Percentiles rank a stretch among this genome's conserved stretches.
These are phyloP conservation scores for Phoma sp. DNA, from an alignment of 2,329 filamentous ascomycete species.

Conservation along the genomic window DNA sequence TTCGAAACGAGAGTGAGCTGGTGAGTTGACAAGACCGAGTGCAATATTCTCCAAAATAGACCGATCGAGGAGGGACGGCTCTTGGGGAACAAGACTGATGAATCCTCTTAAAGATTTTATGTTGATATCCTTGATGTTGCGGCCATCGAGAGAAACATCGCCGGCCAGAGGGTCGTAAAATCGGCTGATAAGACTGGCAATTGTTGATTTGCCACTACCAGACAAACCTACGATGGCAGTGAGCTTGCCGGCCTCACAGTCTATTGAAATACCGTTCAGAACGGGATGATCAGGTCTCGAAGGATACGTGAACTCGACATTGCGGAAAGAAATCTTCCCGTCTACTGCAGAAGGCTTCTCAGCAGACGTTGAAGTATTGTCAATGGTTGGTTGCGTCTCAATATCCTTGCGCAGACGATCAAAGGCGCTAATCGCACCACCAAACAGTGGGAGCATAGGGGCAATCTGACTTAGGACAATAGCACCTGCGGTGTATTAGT, in stretches of 20 bases:
- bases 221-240: conserved; percentile 55
- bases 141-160: conserved; percentile 66
- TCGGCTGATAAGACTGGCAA: conserved; percentile 48
- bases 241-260: conserved; percentile 47
- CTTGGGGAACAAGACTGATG: conserved; percentile 58
- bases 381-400: conserved; percentile 53
- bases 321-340: conserved; percentile 58
- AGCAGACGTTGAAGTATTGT: conserved; percentile 44
- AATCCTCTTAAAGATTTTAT: conserved; percentile 46
- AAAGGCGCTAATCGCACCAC: conserved; percentile 61
- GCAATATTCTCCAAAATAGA: conserved; percentile 64
- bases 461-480: conserved; percentile 56
- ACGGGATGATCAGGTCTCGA: conserved; percentile 51
- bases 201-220: conserved; percentile 53
- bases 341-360: conserved; percentile 28
- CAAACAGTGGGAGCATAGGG: conserved; percentile 60
- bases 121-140: conserved; percentile 49
- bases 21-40: conserved; percentile 56
- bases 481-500: conserved; percentile 45
- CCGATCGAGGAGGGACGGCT: conserved; percentile 59
- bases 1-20: conserved; percentile 52
- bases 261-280: conserved; percentile 48
- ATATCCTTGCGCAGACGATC: conserved; percentile 67
- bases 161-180: conserved; percentile 58
- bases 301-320: conserved; percentile 53